These are phyloP conservation scores for Wickerhamiella pararugosa DNA, from an alignment of 1,139 yeast genomes.

Conservation along the genomic window DNA sequence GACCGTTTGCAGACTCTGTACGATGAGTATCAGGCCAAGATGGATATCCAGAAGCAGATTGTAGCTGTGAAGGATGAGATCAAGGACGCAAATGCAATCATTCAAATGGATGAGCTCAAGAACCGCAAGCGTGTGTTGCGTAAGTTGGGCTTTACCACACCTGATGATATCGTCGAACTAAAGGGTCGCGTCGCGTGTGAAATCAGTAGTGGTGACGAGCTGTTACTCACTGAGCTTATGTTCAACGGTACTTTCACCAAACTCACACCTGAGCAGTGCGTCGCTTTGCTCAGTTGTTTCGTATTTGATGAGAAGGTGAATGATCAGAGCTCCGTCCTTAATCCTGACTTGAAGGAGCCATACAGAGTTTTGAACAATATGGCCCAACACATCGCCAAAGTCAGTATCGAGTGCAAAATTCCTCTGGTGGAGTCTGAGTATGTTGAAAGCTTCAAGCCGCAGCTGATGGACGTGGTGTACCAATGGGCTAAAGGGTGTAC, in stretches of 20 bases:
- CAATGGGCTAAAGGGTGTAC: slow-evolving; percentile 96
- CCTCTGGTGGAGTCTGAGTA: slow-evolving; percentile 85
- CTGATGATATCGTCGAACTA: slow-evolving; percentile 64
- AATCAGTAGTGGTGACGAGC: slow-evolving; percentile 73
- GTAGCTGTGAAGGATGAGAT: slow-evolving; percentile 49
- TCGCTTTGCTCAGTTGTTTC: slow-evolving; percentile 81
- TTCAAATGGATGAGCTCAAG: slow-evolving; percentile 85
- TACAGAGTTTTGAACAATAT: slow-evolving; percentile 72
- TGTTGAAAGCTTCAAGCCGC: slow-evolving; percentile 78
- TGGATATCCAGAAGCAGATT: slow-evolving; percentile 45
- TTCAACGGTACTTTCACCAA: slow-evolving; percentile 92
- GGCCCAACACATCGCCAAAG: slow-evolving; percentile 80
- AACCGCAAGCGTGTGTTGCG: slow-evolving; percentile 86
- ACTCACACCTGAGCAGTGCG: slow-evolving; percentile 75
- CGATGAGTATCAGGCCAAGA: slow-evolving; percentile 48
- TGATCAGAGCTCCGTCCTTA: slow-evolving; percentile 74
- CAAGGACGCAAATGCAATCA: slow-evolving; percentile 72
- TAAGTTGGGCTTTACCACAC: slow-evolving; percentile 68
- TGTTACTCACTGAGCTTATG: slow-evolving; percentile 74
- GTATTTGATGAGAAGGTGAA: slow-evolving; percentile 76
- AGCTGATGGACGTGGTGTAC: slow-evolving; percentile 89
- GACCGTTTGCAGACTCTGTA: slow-evolving; percentile 47
- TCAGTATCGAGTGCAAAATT: slow-evolving; percentile 75
- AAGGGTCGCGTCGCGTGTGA: slow-evolving; percentile 96
- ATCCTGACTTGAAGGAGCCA: slow-evolving; percentile 83